phyloP scores from a whole-genome alignment of 2,329 filamentous ascomycete species.

The Sphaerulina vaccinii region DNA sequence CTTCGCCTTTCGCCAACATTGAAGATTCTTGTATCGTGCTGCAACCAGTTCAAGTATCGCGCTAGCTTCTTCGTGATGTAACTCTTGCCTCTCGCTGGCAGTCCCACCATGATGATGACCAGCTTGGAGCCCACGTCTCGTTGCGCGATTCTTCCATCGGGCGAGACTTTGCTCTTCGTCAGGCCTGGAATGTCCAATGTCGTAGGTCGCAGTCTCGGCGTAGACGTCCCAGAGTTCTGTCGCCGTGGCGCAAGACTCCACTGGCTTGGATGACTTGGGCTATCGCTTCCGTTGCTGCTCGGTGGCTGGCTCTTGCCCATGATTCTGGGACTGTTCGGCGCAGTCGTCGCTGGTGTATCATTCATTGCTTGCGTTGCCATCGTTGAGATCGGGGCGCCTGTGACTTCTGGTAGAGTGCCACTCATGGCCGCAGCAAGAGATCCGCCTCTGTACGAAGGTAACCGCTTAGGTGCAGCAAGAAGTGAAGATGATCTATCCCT shows the following conservation, averaged over 20 bases:
- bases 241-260: slow-evolving; percentile 61
- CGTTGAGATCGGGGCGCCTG: slow-evolving; percentile 20
- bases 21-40: slow-evolving; percentile 94
- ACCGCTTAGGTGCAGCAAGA: slow-evolving; percentile 12
- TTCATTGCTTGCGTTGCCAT: slow-evolving; percentile 48
- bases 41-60: slow-evolving; percentile 93
- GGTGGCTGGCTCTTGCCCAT: slow-evolving; percentile 23
- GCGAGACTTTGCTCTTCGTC: slow-evolving; percentile 91
- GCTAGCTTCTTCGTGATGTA: slow-evolving; percentile 99
- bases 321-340: slow-evolving; percentile 52
- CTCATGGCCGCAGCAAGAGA: slow-evolving; percentile 31
- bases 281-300: slow-evolving; percentile 21
- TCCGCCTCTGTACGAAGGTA: slow-evolving; percentile 17
- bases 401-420: slow-evolving; percentile 28
- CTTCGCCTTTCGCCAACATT: slow-evolving; percentile 92
- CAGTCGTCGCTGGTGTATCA: slow-evolving; percentile 63
- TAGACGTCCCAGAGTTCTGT: slow-evolving; percentile 73
- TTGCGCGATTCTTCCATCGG: slow-evolving; percentile 89
- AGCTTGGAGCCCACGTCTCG: slow-evolving; percentile 94
- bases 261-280: slow-evolving; percentile 30
- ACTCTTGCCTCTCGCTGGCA: slow-evolving; percentile 93
- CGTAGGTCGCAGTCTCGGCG: slow-evolving; percentile 82
- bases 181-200: slow-evolving; percentile 96
- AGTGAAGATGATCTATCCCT: slow-evolving; percentile 8
- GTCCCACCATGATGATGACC: slow-evolving; percentile 96